Evolutionary conservation across 2,329 filamentous ascomycete species (phyloP).

Genomic region (Calonectria pteridis): DNA sequence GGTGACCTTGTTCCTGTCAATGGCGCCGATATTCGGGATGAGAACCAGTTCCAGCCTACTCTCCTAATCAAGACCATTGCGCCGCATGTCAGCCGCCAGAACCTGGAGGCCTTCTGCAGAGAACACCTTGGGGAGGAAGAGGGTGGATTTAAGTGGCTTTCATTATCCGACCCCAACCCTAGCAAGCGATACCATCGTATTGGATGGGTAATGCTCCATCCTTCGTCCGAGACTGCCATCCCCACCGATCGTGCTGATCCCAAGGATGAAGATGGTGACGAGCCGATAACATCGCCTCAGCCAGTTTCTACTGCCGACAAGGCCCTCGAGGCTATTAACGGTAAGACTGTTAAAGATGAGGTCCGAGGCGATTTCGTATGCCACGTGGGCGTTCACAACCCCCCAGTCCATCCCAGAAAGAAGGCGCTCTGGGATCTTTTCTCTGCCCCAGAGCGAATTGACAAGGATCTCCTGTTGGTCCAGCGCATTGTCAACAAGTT

Average conservation of each 20-base stretch:
- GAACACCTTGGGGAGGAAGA: slow-evolving; percentile 92
- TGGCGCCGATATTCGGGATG: slow-evolving; percentile 89
- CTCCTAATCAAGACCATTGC: slow-evolving; percentile 98
- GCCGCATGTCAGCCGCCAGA: slow-evolving; percentile 92
- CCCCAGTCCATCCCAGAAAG: slow-evolving; percentile 86
- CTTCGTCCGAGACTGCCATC: slow-evolving; percentile 74
- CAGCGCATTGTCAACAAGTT: slow-evolving; percentile 86
- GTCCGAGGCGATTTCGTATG: slow-evolving; percentile 96
- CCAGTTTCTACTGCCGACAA: slow-evolving; percentile 79
- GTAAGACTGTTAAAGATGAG: slow-evolving; percentile 96
- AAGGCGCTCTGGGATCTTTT: slow-evolving; percentile 98
- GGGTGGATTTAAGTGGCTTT: slow-evolving; percentile 95
- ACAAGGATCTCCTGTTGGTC: slow-evolving; percentile 88
- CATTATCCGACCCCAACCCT: slow-evolving; percentile 95
- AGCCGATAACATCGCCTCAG: slow-evolving; percentile 66
- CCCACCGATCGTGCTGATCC: slow-evolving; percentile 79
- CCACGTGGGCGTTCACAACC: slow-evolving; percentile 95
- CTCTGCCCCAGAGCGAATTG: slow-evolving; percentile 91
- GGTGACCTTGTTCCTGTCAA: slow-evolving; percentile 88
- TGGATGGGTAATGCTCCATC: slow-evolving; percentile 97
- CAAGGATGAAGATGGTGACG: slow-evolving; percentile 75
- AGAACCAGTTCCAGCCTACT: slow-evolving; percentile 88
- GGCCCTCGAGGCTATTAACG: slow-evolving; percentile 93
- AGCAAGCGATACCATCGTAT: slow-evolving; percentile 97
- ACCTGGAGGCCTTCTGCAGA: slow-evolving; percentile 93